Evolutionary conservation across 2,329 filamentous ascomycete genomes (phyloP), one percentile per base, ranked within the genome.

Genomic region (Bipolaris cookei): DNA sequence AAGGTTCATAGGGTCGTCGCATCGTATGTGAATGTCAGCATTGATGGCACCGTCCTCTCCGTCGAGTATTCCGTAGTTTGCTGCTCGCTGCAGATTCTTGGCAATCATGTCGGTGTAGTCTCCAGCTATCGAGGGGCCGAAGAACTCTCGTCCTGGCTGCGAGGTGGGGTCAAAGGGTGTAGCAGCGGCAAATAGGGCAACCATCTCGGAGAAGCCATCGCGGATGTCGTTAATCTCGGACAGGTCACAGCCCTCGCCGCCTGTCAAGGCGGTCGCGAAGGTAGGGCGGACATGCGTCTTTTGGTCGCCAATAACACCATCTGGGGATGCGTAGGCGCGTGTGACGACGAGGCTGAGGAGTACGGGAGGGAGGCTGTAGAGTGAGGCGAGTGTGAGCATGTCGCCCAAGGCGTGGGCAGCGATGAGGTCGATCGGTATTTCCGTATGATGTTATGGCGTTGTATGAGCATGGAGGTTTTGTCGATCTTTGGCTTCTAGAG

Each of bases 131-230:
- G 59, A 62, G 6, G 44, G 54, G 11, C 71, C 71, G 35, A 74
- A 75, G 46, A 73, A 70, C 34, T 74, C 73, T 34, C 64, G 51
- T 8, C 65, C 66, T 23, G 69, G 61, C 25, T 70, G 63, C 1
- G 63, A 62, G 1, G 60, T 60, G 7, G 60, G 61, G 21, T 74
- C 64, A 38, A 68, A 66, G 6, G 63, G 63, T 10, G 65, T 43
- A 4, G 69, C 65, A 7, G 69, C 65, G 43, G 61, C 60, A 60
- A 74, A 73, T 10, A 74, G 51, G 18, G 57, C 46, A 7, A 66
- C 71, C 72, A 75, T 75, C 20, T 75, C 72, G 30, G 66, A 50
- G 56, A 75, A 75, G 55, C 73, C 71, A 35, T 62, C 56, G 57
- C 66, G 64, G 43, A 74, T 74, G 28, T 58, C 45, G 43, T 67